Evolutionary conservation across 192 early-diverging fungal genomes (phyloP).

Genomic region (Backusella parvicylindrica): DNA sequence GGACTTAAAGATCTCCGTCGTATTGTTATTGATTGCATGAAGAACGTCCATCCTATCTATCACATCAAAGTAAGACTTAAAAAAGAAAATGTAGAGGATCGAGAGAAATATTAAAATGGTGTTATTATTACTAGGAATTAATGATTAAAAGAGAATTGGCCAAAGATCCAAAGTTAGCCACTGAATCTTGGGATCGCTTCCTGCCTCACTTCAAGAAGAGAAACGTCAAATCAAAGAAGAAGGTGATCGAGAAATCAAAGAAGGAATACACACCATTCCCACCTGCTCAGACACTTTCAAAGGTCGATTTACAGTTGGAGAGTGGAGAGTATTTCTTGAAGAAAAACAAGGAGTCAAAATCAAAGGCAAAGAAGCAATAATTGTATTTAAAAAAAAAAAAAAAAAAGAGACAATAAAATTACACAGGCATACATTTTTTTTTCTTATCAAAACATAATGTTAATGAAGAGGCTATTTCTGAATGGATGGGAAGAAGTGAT

Average conservation of each 20-base stretch:
- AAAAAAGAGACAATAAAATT: not conserved
- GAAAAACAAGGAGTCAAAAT: constrained; percentile 5
- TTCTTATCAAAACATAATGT: too few relatives aligned
- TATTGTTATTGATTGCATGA: constrained; percentile 96
- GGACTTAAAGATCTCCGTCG: constrained; percentile 84
- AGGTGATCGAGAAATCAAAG: constrained; percentile 38
- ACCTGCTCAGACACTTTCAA: constrained; percentile 77
- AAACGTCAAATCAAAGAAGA: constrained; percentile 72
- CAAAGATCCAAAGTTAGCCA: constrained; percentile 90
- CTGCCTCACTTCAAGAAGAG: constrained; percentile 95
- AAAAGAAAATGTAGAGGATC: not conserved
- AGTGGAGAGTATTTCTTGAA: constrained; percentile 96
- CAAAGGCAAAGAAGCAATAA: constrained; percentile 10
- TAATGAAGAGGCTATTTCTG: too few relatives aligned
- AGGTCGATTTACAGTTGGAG: constrained; percentile 91
- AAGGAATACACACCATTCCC: constrained; percentile 91
- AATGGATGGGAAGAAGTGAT: too few relatives aligned
- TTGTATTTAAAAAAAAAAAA: not conserved
- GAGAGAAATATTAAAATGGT: not conserved
- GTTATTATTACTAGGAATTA: constrained; percentile 66
- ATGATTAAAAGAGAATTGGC: constrained; percentile 99
- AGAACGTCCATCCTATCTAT: constrained; percentile 98
- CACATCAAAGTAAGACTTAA: constrained; percentile 78
- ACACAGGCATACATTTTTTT: not conserved
- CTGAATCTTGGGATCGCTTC: constrained; percentile 97